Percentiles rank a stretch among this genome's conserved stretches.
Conservation (phyloP, 2,329 filamentous ascomycete genomes). For the Penicillium decumbens region DNA sequence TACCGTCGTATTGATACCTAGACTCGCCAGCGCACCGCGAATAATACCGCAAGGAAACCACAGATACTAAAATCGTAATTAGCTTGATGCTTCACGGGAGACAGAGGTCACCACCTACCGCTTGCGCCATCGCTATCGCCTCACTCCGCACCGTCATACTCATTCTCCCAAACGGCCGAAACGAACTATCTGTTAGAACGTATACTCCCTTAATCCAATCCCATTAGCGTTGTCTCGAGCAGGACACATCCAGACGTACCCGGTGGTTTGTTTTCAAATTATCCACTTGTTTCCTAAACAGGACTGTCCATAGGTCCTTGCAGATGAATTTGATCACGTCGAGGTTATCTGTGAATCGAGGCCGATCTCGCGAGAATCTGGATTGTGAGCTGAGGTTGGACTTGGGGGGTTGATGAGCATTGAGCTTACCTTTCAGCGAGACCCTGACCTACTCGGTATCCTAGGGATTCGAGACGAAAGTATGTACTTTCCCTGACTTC, state of each 20-base stretch:
- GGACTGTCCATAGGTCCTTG: slow-evolving; percentile 93
- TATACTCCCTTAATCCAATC: slow-evolving; percentile 67
- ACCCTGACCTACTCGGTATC: slow-evolving; percentile 88
- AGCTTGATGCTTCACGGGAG: background rate
- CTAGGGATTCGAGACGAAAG: slow-evolving; percentile 74
- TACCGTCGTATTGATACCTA: slow-evolving; percentile 87
- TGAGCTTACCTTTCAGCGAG: slow-evolving; percentile 71
- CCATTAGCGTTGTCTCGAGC: background rate
- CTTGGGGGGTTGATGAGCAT: background rate
- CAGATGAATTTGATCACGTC: slow-evolving; percentile 98
- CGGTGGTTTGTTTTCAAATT: slow-evolving; percentile 98
- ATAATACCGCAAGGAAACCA: slow-evolving; percentile 95
- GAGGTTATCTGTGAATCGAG: slow-evolving; percentile 84
- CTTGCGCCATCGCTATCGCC: slow-evolving; percentile 69
- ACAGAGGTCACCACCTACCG: slow-evolving; percentile 51
- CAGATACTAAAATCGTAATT: slow-evolving; percentile 59
- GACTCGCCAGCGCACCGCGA: slow-evolving; percentile 80
- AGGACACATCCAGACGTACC: slow-evolving; percentile 43
- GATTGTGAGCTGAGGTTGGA: background rate
- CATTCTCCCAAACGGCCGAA: slow-evolving; percentile 85
- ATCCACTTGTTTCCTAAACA: slow-evolving; percentile 96
- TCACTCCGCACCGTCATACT: slow-evolving; percentile 72
- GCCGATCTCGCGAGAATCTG: slow-evolving; percentile 58
- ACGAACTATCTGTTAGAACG: slow-evolving; percentile 87
- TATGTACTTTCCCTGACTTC: slow-evolving; percentile 81